Conservation (phyloP, 2,329 filamentous ascomycete genomes). For the Monilinia fructicola region DNA sequence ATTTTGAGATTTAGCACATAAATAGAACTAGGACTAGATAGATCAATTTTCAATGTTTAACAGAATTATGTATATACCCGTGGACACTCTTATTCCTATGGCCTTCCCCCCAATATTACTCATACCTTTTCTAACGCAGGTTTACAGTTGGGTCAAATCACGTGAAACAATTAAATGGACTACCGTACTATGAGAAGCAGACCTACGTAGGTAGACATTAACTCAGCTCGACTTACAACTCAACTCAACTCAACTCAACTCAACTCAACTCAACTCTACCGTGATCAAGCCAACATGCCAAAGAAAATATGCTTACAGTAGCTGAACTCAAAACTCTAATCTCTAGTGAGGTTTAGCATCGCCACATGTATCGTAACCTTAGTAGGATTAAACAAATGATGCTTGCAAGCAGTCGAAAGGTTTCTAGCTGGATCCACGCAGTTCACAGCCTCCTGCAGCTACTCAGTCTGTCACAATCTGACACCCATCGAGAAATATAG, state of each 20-base stretch:
- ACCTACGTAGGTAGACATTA: too few relatives aligned
- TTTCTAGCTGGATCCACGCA: not conserved
- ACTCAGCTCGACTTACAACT: too few relatives aligned
- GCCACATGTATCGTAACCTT: not conserved
- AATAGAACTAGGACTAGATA: not conserved
- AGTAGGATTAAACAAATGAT: not conserved
- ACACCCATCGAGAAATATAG: not conserved
- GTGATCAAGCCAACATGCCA: too few relatives aligned
- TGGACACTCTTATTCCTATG: not conserved
- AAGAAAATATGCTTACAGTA: too few relatives aligned
- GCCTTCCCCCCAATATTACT: too few relatives aligned
- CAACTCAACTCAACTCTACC: not conserved
- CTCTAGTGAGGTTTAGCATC: too few relatives aligned
- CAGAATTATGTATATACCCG: too few relatives aligned
- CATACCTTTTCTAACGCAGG: not conserved
- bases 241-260: too few relatives aligned
- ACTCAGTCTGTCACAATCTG: constrained; percentile 11
- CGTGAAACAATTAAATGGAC: not conserved
- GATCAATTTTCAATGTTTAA: not conserved
- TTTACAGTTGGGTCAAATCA: not conserved
- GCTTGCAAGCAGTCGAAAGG: not conserved
- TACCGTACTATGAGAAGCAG: too few relatives aligned
- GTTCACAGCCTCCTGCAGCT: constrained; percentile 13
- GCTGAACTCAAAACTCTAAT: not conserved
- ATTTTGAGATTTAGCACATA: not conserved